A percentile compares a stretch with the other conserved stretches of the same genome.
Conservation (phyloP, 441 rosid genomes). For the Sinapis alba region DNA sequence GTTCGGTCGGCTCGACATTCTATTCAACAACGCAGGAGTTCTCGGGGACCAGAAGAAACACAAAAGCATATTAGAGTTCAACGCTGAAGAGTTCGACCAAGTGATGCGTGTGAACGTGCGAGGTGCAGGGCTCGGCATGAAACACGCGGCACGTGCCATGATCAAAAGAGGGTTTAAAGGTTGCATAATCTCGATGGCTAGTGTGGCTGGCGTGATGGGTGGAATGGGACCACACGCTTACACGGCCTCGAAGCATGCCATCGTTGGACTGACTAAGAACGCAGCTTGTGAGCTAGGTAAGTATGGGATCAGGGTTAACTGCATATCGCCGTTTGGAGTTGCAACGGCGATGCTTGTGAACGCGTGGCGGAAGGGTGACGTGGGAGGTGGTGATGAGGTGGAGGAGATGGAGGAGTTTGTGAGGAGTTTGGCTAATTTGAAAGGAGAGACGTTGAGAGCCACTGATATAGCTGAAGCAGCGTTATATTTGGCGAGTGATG, state of each 20-base stretch:
- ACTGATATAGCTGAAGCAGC: slow-evolving; percentile 89
- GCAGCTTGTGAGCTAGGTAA: slow-evolving; percentile 79
- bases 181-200: slow-evolving; percentile 74
- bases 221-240: slow-evolving; percentile 92
- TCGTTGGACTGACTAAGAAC: slow-evolving; percentile 84
- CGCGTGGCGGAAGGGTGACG: slow-evolving; percentile 64
- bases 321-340: slow-evolving; percentile 93
- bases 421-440: slow-evolving; percentile 65
- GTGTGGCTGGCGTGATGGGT: slow-evolving; percentile 86
- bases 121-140: slow-evolving; percentile 74
- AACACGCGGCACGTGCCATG: slow-evolving; percentile 86
- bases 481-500: slow-evolving; percentile 79
- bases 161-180: slow-evolving; percentile 53
- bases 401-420: slow-evolving; percentile 84
- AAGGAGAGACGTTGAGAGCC: slow-evolving; percentile 60
- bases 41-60: slow-evolving; percentile 66
- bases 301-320: slow-evolving; percentile 79
- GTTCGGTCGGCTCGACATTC: slow-evolving; percentile 63
- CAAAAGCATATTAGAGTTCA: slow-evolving; percentile 68
- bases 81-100: slow-evolving; percentile 62
- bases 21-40: slow-evolving; percentile 92
- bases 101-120: slow-evolving; percentile 75
- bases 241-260: slow-evolving; percentile 90
- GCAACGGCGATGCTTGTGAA: slow-evolving; percentile 81
- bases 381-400: slow-evolving; percentile 48